These are phyloP conservation scores for Podospora appendiculata DNA, from an alignment of 495 filamentous ascomycete genomes.

Conservation along the genomic window DNA sequence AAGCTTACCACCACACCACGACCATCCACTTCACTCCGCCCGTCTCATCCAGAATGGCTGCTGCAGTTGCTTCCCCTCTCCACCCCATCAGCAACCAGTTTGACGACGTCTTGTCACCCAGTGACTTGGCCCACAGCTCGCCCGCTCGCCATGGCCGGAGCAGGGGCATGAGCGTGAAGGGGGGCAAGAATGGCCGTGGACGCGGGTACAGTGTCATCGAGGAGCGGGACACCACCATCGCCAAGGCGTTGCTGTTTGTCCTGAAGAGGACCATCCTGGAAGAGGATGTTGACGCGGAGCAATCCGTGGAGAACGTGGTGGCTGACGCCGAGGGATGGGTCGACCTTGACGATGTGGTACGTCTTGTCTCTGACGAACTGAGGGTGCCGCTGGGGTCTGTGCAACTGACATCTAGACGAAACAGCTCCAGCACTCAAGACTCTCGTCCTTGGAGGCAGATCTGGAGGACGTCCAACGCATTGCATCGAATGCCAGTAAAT, in stretches of 20 bases:
- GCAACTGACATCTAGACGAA: background rate
- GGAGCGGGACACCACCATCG: conserved; percentile 30
- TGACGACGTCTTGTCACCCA: conserved; percentile 35
- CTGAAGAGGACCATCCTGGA: conserved; percentile 32
- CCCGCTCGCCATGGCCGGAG: conserved; percentile 35
- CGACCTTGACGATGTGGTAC: conserved; percentile 29
- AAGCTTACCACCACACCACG: background rate
- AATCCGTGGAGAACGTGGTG: conserved; percentile 28
- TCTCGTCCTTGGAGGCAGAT: conserved; percentile 22
- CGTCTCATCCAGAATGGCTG: conserved; percentile 19
- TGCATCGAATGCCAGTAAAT: conserved; percentile 23
- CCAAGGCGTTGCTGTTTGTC: conserved; percentile 36
- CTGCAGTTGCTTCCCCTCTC: conserved; percentile 25
- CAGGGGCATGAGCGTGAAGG: conserved; percentile 32
- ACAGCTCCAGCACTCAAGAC: conserved; percentile 28
- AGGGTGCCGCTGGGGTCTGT: background rate
- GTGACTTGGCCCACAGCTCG: conserved; percentile 30
- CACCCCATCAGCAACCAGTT: conserved; percentile 25
- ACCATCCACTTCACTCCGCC: background rate
- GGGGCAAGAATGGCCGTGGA: conserved; percentile 21
- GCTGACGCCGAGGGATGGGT: conserved; percentile 36
- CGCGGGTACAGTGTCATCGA: conserved; percentile 35
- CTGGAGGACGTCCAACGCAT: conserved; percentile 29
- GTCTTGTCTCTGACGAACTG: conserved; percentile 1
- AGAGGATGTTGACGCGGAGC: conserved; percentile 27